Evolutionary conservation across 2,329 filamentous ascomycete genomes (phyloP), one percentile per base, ranked within the genome.

Genomic region (Cladophialophora carrionii): DNA sequence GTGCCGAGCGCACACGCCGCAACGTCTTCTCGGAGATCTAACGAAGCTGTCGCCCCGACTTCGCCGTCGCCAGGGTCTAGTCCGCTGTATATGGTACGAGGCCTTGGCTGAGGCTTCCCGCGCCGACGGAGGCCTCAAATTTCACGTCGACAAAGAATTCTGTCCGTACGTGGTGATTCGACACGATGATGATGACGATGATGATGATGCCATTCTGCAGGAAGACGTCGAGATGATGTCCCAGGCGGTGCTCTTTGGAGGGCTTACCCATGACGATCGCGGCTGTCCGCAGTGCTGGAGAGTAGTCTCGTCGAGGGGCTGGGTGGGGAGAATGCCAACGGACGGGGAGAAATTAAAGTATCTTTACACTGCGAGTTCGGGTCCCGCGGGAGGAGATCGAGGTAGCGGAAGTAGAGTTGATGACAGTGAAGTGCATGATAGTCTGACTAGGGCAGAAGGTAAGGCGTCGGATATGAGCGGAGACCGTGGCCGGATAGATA

Each of bases 81-180:
- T 46, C 26, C 63, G 58, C 37, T 65, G 63, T 32, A 53, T 46
- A 24, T 62, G 56, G 55, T 53, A 65, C 57, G 4, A 61, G 22
- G 54, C 56, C 3, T 10, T 54, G 32, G 22, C 55, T 9, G 49
- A 41, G 37, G 37, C 17, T 43, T 43, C 14, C 14, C 37, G 8
- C 17, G 8, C 37, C 37, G 17, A 43, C 7, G 37, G 37, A 52
- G 14, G 14, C 4, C 7, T 51, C 4, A 51, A 59, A 43, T 49
- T 59, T 4, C 26, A 20, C n/a, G n/a, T 14, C 17, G 22, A 31
- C 7, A 32, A 46, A 22, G 37, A 24, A 31, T 17, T 63, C n/a
- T 63, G 63, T 58, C 63, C 63, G 3, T 65, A 62, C 20, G 26
- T 62, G 24, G 54, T 62, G n/a, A 31, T 65, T 17, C 53, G 58